Evolutionary conservation across 1,139 yeast species (phyloP), one percentile per base, ranked within the genome.

Genomic region (Kodamaea derodonti): DNA sequence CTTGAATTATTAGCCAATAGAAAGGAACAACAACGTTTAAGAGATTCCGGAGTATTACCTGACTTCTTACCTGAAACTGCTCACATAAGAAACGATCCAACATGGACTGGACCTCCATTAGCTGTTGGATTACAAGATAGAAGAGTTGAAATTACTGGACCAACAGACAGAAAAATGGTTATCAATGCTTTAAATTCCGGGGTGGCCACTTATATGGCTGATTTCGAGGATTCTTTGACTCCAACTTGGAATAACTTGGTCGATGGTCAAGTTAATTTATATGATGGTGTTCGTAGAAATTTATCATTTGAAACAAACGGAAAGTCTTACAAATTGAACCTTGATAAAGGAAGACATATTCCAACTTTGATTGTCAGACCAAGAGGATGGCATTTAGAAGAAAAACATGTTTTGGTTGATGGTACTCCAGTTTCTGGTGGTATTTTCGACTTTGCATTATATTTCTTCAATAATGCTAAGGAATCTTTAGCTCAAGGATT

Each of bases 231-330:
- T 65, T 86, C 95, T 22, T 80, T 88, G 51, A 82, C 97, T 23
- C 98, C 98, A 48, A 90, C 97, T 24, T 92, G 97, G 97, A 65
- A 65, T 48, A 88, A 87, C 63, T 75, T 86, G 71, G 78, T 85
- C 42, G 76, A 71, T 37, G 98, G 97, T 39, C 98, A 92, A 67
- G 87, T 84, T 47, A 90, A 92, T 63, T 70, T 92, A 53, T 88
- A 79, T 64, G 97, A 92, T 57, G 97, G 88, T 26, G 75, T 82
- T 35, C 74, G 92, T 62, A 74, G 80, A 51, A 73, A 80, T 53
- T 70, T 83, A 52, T 64, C 70, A 43, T 81, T 72, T 51, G 57
- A 60, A 29, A 66, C 80, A 31, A 75, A 78, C 42, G 76, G 78
- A 39, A 83, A 83, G 63, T 62, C 67, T 41, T 83, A 83, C 63